Evolutionary conservation across 106 monocot genomes (phyloP).

Genomic region (Ottelia alismoides): DNA sequence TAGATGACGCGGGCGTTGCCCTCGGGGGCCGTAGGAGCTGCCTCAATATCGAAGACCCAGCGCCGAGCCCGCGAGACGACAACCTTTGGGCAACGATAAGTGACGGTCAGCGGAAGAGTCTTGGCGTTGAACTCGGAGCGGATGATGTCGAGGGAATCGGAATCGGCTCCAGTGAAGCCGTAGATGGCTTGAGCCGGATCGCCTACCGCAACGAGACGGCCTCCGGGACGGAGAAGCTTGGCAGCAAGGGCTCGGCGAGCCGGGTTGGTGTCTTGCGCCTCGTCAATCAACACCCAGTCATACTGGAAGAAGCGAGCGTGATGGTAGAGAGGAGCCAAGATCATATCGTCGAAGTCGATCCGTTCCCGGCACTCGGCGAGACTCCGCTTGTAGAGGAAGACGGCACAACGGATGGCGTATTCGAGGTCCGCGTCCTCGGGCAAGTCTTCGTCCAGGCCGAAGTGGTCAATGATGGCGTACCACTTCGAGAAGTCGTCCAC

Average conservation of each 20-base stretch:
- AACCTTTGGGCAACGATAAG: background rate
- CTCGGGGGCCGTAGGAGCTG: background rate
- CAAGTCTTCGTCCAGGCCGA: too few species aligned
- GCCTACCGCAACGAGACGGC: background rate
- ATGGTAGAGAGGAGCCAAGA: too few species aligned
- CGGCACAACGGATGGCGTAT: too few species aligned
- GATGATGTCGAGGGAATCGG: background rate
- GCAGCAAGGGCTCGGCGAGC: background rate
- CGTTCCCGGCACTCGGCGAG: too few species aligned
- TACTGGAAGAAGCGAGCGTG: too few species aligned
- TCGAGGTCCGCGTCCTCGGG: too few species aligned
- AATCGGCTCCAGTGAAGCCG: background rate
- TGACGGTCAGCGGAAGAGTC: background rate
- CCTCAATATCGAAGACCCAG: background rate
- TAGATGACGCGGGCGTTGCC: background rate
- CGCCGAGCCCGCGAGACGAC: background rate
- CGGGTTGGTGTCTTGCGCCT: background rate
- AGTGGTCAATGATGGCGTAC: too few species aligned
- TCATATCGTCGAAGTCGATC: too few species aligned
- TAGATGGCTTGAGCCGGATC: background rate
- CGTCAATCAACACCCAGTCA: background rate
- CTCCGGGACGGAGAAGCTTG: background rate
- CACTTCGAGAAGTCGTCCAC: too few species aligned
- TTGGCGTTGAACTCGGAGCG: background rate
- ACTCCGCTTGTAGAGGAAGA: too few species aligned